Conservation (phyloP, 2,329 filamentous ascomycete genomes). For the Teratosphaeria zuluensis region DNA sequence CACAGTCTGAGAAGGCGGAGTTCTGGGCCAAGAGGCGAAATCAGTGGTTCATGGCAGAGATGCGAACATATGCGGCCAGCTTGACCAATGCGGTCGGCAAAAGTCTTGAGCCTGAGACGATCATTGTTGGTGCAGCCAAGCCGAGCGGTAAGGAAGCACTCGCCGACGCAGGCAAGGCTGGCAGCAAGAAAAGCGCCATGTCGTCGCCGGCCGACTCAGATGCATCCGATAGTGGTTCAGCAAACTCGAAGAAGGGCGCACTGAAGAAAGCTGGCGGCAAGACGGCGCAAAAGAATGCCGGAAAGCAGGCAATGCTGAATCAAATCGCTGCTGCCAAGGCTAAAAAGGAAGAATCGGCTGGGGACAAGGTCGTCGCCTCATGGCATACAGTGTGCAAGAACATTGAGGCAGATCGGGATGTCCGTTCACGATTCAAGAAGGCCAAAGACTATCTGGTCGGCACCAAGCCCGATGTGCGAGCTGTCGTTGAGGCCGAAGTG, state of each 20-base stretch:
- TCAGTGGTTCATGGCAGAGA: slow-evolving; percentile 59
- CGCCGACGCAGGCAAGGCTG: background rate
- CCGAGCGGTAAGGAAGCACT: slow-evolving; percentile 6
- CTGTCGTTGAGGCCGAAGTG: slow-evolving; percentile 36
- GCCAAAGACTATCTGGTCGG: slow-evolving; percentile 39
- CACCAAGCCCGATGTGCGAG: slow-evolving; percentile 31
- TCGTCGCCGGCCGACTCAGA: slow-evolving; percentile 22
- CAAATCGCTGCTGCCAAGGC: slow-evolving; percentile 33
- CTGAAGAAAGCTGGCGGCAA: slow-evolving; percentile 21
- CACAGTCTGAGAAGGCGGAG: slow-evolving; percentile 23
- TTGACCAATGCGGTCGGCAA: slow-evolving; percentile 57
- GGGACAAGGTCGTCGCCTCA: slow-evolving; percentile 32
- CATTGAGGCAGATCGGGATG: slow-evolving; percentile 37
- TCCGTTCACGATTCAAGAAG: slow-evolving; percentile 40
- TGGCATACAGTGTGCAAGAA: slow-evolving; percentile 39
- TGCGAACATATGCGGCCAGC: slow-evolving; percentile 59
- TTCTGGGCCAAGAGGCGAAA: slow-evolving; percentile 40
- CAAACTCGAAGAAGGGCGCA: slow-evolving; percentile 17
- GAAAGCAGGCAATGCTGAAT: slow-evolving; percentile 36
- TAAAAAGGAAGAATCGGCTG: slow-evolving; percentile 32
- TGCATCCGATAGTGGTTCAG: slow-evolving; percentile 16
- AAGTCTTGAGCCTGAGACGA: slow-evolving; percentile 52
- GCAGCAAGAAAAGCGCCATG: slow-evolving; percentile 10
- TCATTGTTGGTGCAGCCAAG: slow-evolving; percentile 38
- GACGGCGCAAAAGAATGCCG: slow-evolving; percentile 25